Percentiles rank a stretch among this genome's conserved stretches.
Evolutionary conservation across 331 rosid species (phyloP).

Genomic region (Telfairia occidentalis): DNA sequence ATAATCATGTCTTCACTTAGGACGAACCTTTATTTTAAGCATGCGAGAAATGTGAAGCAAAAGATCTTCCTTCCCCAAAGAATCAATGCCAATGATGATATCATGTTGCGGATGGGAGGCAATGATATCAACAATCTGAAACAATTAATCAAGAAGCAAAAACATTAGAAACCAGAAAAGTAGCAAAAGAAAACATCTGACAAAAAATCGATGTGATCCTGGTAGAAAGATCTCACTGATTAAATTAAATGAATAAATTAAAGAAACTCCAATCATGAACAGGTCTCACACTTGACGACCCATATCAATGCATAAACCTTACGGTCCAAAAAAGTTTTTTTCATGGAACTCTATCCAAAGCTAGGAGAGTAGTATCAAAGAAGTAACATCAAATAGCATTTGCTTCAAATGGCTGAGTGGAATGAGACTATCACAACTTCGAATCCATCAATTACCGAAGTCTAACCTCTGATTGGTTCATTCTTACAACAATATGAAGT

Average conservation of each 20-base stretch:
- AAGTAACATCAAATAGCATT: not conserved
- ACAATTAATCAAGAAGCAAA: conserved; percentile 9
- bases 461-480: not conserved
- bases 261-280: conserved; percentile 2
- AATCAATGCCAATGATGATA: conserved; percentile 49
- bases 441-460: not conserved
- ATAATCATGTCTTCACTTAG: conserved; percentile 1
- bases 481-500: not conserved
- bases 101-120: conserved; percentile 59
- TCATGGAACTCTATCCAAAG: not conserved
- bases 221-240: not conserved
- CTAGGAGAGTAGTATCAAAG: not conserved
- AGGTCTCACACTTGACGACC: not conserved
- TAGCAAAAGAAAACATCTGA: not conserved
- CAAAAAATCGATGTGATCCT: not conserved
- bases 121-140: conserved; percentile 48
- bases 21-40: conserved; percentile 44
- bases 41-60: conserved; percentile 38
- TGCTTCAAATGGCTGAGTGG: not conserved
- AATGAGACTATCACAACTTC: not conserved
- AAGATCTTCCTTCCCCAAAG: conserved; percentile 67
- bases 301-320: not conserved
- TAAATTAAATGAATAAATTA: not conserved
- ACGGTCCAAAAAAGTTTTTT: not conserved
- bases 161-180: not conserved